Evolutionary conservation across 73 alveolate genomes (phyloP).

Genomic region (Symbiodinium natans): DNA sequence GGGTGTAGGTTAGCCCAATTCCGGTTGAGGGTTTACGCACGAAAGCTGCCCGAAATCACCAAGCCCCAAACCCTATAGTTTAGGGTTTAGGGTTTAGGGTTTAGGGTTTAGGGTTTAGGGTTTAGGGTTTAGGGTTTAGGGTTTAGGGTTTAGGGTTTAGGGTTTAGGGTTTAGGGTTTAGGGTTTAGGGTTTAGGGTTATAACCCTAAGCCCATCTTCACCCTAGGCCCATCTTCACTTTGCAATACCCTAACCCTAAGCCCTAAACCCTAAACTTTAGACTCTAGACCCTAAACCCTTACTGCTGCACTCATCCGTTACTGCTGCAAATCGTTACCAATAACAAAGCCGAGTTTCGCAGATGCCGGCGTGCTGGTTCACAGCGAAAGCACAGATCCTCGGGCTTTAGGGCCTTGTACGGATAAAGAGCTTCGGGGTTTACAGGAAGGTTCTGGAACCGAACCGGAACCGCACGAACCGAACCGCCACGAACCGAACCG

Average conservation of each 20-base stretch:
- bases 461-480: too few relatives aligned
- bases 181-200: background rate
- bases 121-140: background rate
- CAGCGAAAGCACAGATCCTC: conserved; percentile 74
- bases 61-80: background rate
- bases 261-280: background rate
- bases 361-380: conserved; percentile 70
- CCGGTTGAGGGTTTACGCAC: background rate
- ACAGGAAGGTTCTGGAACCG: too few relatives aligned
- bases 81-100: too few relatives aligned
- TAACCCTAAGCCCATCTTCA: background rate
- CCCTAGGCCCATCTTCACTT: background rate
- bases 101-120: too few relatives aligned
- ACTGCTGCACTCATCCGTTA: background rate
- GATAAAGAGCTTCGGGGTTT: too few relatives aligned
- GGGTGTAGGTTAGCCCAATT: background rate
- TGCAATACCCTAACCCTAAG: too few relatives aligned
- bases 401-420: too few relatives aligned
- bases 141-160: background rate
- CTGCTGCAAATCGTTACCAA: background rate
- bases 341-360: background rate
- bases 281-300: too few relatives aligned
- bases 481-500: too few relatives aligned
- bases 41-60: background rate
- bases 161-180: background rate